phyloP scores from a whole-genome alignment of 2,329 filamentous ascomycete species.

The Drechslerella stenobrocha region DNA sequence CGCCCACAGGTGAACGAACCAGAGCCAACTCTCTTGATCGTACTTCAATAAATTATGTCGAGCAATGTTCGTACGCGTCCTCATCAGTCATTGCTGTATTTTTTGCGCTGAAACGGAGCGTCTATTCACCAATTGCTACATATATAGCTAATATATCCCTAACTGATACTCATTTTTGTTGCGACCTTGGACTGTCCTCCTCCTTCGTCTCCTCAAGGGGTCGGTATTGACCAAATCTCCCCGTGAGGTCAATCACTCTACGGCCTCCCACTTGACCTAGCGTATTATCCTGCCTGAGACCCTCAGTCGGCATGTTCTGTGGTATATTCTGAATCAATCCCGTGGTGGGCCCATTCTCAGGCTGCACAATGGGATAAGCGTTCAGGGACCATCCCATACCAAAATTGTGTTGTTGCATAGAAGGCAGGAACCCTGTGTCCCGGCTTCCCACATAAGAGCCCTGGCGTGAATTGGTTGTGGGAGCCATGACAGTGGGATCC shows the following conservation, averaged over 20 bases:
- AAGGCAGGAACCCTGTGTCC: background rate
- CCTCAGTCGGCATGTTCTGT: no score
- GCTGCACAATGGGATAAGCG: background rate
- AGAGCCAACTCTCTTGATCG: no score
- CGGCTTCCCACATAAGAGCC: background rate
- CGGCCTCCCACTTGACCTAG: background rate
- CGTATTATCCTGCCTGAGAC: background rate
- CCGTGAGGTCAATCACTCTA: conserved; percentile 2
- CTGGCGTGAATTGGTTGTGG: background rate
- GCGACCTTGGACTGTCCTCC: background rate
- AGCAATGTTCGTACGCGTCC: no score
- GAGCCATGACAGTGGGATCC: background rate
- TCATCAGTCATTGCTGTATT: no score
- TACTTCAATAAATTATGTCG: no score
- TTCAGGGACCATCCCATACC: background rate
- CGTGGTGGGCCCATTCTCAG: no score
- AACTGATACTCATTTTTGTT: background rate
- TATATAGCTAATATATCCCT: no score
- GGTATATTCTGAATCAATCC: background rate
- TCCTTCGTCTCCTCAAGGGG: conserved; percentile 11
- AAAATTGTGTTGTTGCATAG: background rate
- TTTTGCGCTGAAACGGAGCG: no score
- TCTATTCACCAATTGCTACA: no score
- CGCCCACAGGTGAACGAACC: no score
- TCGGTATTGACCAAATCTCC: background rate